Percentiles rank a stretch among this genome's conserved stretches.
Evolutionary conservation across 2,329 filamentous ascomycete species (phyloP).

Genomic region (Sporothrix dimorphospora): DNA sequence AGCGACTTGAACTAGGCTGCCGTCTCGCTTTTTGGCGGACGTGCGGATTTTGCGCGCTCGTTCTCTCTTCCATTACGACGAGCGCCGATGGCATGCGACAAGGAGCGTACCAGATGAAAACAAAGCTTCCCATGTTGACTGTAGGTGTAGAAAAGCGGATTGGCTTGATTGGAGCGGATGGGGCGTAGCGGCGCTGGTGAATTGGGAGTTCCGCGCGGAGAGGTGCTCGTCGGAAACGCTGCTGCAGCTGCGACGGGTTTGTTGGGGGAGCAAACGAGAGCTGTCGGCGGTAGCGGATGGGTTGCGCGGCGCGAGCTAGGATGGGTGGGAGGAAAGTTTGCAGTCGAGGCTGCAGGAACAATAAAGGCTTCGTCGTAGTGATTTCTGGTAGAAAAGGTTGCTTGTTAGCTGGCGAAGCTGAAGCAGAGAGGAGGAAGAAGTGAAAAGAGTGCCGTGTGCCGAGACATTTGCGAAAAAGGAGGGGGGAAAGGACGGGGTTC

Average conservation of each 20-base stretch:
- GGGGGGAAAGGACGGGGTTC: background rate
- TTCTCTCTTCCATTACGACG: too few species aligned
- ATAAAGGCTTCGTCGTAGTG: constrained; percentile 1
- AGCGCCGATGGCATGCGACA: background rate
- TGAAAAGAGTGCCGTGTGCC: background rate
- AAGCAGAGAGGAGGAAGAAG: background rate
- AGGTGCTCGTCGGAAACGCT: background rate
- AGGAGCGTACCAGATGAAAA: constrained; percentile 65
- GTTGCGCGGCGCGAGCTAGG: background rate
- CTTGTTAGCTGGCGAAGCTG: constrained; percentile 5
- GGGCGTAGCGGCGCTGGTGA: background rate
- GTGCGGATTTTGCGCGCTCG: background rate
- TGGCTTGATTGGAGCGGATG: background rate
- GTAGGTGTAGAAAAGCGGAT: background rate
- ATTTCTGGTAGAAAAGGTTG: background rate
- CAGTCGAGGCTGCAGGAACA: constrained; percentile 16
- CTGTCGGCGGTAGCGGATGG: background rate
- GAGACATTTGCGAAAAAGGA: constrained; percentile 8
- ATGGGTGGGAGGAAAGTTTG: background rate
- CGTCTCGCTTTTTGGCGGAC: background rate
- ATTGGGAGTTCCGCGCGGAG: background rate
- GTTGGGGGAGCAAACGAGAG: constrained; percentile 10
- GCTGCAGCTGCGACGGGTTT: background rate
- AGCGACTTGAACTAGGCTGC: background rate
- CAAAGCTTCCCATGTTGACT: constrained; percentile 63